A percentile compares a stretch with the other conserved stretches of the same genome.
These are phyloP conservation scores for Teratosphaeria viscida DNA, from an alignment of 2,329 filamentous ascomycete genomes.

Conservation along the genomic window DNA sequence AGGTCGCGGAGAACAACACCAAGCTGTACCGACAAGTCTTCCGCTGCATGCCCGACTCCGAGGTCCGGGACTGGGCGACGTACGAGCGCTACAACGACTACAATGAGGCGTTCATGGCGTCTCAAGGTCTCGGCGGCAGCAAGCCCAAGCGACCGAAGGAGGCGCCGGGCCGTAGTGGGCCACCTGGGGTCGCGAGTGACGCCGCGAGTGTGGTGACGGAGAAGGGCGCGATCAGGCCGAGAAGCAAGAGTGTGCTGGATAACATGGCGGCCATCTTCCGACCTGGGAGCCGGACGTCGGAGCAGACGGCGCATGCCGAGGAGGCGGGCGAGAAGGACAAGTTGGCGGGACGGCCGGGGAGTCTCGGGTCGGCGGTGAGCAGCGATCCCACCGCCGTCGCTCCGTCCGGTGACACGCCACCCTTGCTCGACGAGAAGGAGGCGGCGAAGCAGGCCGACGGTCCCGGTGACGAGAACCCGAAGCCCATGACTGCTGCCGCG, in stretches of 20 bases:
- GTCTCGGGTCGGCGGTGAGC: constrained; percentile 13
- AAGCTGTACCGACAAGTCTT: constrained; percentile 90
- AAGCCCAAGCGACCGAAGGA: constrained; percentile 40
- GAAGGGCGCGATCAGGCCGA: background rate
- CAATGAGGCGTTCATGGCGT: constrained; percentile 61
- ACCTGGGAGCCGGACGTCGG: constrained; percentile 20
- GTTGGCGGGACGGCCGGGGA: constrained; percentile 8
- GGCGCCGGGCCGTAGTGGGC: constrained; percentile 38
- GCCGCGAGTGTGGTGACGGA: constrained; percentile 4
- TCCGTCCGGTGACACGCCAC: constrained; percentile 12
- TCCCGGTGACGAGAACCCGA: constrained; percentile 23
- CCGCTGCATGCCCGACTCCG: constrained; percentile 91
- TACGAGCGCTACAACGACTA: constrained; percentile 80
- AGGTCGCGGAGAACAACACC: constrained; percentile 86
- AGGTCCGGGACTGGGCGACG: constrained; percentile 85
- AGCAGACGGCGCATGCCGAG: constrained; percentile 9
- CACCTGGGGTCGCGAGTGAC: constrained; percentile 31
- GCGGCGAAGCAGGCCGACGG: constrained; percentile 8
- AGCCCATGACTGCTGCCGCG: constrained; percentile 1
- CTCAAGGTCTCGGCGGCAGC: constrained; percentile 46
- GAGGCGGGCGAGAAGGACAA: constrained; percentile 14
- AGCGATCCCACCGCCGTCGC: constrained; percentile 21
- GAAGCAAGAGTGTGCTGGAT: constrained; percentile 18
- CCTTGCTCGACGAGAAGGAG: constrained; percentile 20
- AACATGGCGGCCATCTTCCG: constrained; percentile 23